Base-by-base conservation (phyloP, 1,284 basidiomycete species). In the Rugosomyces carneus region DNA sequence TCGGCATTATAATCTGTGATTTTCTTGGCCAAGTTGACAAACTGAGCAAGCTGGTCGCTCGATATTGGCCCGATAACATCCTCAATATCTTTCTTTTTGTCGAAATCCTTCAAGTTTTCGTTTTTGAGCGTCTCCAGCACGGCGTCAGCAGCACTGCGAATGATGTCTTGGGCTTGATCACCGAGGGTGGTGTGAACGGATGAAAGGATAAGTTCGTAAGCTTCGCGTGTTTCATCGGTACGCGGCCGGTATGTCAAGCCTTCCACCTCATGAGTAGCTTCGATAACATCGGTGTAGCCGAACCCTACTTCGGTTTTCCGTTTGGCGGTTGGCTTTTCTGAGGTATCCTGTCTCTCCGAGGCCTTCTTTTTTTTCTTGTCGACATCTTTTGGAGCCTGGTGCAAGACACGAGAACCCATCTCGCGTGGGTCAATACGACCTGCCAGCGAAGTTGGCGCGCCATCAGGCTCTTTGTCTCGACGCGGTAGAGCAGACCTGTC, bases 81-180 rank as follows among this genome's bases (percentile, higher is more conserved):
- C 65, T 97, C 88, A 23, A 95, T 80, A 60, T 97, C 93, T 68
- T 84, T 90, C 69, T 97, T 96, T 76, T 95, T 95, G 75, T 99
- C 96, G 59, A 97, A 92, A 65, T 99, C 95, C 68, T 94, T 96
- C 70, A 94, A 65, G 51, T 76, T 72, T 53, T 96, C 93, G 59
- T 84, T 88, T 70, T 98, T 99, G 58, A 99, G 76, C 3, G 81
- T 79, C 68, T 96, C 93, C 41, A 99, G 72, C 0, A 94, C 85
- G 0, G 81, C 81, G 65, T 99, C 95, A 13, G 96, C 87, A 3
- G 96, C 96, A 52, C 89, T 93, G 19, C 95, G 85, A 42, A 99
- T 84, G 55, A 99, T 85, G 53, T 98, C 95, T 60, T 93, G 91
- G 0, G 93, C 90, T 62, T 96, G 93, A 68, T 98, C 96, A 1